Conservation (phyloP, 2,329 filamentous ascomycete species). For the Diaporthe destruens region DNA sequence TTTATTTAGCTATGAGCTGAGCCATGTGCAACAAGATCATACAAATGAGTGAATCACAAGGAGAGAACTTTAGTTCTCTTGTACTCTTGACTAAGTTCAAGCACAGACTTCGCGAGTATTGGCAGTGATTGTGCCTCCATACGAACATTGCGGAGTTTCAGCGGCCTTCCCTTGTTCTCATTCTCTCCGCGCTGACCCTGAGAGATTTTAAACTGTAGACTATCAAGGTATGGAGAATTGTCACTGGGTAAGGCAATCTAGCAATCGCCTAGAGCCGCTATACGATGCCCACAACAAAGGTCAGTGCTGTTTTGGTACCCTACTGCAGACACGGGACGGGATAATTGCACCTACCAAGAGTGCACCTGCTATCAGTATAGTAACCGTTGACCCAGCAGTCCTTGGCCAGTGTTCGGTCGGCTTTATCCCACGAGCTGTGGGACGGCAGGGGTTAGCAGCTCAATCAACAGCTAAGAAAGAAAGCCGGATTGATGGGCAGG, state of each 20-base stretch:
- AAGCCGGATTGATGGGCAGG: not conserved
- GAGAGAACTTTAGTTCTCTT: not conserved
- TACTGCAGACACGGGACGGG: no score
- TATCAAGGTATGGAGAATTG: not conserved
- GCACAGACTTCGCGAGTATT: not conserved
- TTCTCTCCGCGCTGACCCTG: no score
- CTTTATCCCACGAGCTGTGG: constrained; percentile 13
- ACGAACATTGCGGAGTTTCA: no score
- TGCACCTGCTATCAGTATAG: constrained; percentile 14
- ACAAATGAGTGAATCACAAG: not conserved
- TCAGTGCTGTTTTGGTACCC: not conserved
- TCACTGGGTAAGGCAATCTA: not conserved
- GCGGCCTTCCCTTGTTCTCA: no score
- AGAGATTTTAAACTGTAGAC: rapidly evolving
- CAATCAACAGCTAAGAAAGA: rapidly evolving
- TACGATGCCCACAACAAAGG: not conserved
- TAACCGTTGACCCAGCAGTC: constrained; percentile 19
- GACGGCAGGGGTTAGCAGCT: not conserved
- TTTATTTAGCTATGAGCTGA: no score
- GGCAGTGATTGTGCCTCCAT: not conserved
- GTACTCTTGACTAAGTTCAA: not conserved
- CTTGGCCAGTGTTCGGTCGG: not conserved
- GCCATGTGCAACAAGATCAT: not conserved
- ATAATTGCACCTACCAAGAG: not conserved
- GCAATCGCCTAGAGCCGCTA: not conserved